These are phyloP conservation scores for Cladosporium sp. DNA, from an alignment of 2,329 filamentous ascomycete genomes.

Conservation along the genomic window DNA sequence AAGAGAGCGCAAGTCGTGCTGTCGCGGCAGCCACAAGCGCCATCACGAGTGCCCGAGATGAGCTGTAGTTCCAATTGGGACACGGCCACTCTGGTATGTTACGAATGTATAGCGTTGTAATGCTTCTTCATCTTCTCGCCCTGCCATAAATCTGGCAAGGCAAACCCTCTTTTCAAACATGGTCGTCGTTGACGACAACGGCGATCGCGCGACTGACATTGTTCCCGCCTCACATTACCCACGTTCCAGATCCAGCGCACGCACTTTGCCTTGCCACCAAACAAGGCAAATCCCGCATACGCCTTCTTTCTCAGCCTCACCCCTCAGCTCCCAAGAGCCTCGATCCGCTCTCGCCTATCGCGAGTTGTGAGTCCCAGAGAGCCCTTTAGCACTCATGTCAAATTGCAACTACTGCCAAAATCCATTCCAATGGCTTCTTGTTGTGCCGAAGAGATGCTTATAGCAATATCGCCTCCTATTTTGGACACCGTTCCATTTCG, in stretches of 20 bases:
- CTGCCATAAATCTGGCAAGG: not conserved
- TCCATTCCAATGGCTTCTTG: slow-evolving; percentile 20
- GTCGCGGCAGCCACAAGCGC: slow-evolving; percentile 1
- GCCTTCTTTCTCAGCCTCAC: not conserved
- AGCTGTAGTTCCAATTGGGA: slow-evolving; percentile 1
- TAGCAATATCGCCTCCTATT: slow-evolving; percentile 12
- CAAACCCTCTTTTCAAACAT: not conserved
- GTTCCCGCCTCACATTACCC: not conserved
- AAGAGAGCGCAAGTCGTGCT: not conserved
- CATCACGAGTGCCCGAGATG: slow-evolving; percentile 11
- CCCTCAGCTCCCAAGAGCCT: not conserved
- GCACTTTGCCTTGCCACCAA: not conserved
- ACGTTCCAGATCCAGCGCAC: not conserved
- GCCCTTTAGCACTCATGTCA: slow-evolving; percentile 20
- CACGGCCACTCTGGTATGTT: not conserved
- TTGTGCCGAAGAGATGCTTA: slow-evolving; percentile 23
- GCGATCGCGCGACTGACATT: not conserved
- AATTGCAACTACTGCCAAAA: slow-evolving; percentile 22
- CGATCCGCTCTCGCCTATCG: not conserved
- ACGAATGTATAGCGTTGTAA: slow-evolving; percentile 19
- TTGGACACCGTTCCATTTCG: not conserved
- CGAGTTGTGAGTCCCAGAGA: not conserved
- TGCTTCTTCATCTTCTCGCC: slow-evolving; percentile 2
- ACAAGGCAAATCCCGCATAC: not conserved
- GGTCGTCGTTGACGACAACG: not conserved